Conservation (phyloP, 306 rosid species). For the Coriaria nepalensis region DNA sequence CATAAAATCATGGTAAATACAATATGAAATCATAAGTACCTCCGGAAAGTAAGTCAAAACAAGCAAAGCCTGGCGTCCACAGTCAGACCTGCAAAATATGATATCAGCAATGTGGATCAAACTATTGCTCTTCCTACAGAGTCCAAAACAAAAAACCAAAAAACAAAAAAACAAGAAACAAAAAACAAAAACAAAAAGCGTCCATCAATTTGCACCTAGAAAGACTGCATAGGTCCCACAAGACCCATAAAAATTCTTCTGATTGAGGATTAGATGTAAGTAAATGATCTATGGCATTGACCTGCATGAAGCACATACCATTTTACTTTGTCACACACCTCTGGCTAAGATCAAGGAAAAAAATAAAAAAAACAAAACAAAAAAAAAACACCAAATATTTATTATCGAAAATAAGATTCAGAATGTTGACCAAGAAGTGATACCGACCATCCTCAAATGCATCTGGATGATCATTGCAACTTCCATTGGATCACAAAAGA, state of each 20-base stretch:
- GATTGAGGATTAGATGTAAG: constrained; percentile 55
- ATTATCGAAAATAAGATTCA: background rate
- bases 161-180: too few species aligned
- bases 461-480: constrained; percentile 61
- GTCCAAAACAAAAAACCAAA: constrained; percentile 8
- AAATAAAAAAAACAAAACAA: background rate
- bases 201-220: constrained; percentile 44
- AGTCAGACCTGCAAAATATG: constrained; percentile 65
- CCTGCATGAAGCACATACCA: constrained; percentile 36
- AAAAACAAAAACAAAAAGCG: constrained; percentile 2
- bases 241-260: constrained; percentile 87
- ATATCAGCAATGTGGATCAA: constrained; percentile 7
- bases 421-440: constrained; percentile 6
- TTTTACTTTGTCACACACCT: background rate
- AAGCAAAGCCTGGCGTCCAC: constrained; percentile 87
- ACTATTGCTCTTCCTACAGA: constrained; percentile 7
- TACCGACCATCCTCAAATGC: constrained; percentile 87
- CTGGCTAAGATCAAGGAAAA: too few species aligned
- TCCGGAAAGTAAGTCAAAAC: constrained; percentile 76
- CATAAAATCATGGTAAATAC: background rate
- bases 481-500: constrained; percentile 69
- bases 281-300: constrained; percentile 73
- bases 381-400: background rate
- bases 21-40: constrained; percentile 35
- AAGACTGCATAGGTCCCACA: constrained; percentile 83